Conservation (phyloP, 1,284 basidiomycete species). For the Vanrija pseudolonga region DNA sequence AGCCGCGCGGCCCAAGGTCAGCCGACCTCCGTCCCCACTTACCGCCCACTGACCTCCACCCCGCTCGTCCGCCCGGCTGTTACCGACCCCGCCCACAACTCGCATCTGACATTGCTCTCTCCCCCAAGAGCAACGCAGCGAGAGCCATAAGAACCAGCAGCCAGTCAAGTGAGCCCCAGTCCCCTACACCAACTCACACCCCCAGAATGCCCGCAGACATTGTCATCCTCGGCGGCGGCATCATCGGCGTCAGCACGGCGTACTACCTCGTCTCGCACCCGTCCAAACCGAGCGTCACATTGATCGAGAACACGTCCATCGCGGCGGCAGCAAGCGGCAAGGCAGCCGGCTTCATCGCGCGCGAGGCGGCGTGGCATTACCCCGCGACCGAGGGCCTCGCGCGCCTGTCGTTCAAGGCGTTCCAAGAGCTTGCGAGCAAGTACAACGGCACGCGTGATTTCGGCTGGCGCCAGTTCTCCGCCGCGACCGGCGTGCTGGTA, state of each 20-base stretch:
- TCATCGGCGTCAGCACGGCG: constrained; percentile 79
- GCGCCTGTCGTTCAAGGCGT: constrained; percentile 68
- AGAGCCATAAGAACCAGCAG: too few species aligned
- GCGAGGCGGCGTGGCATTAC: constrained; percentile 57
- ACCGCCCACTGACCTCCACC: too few species aligned
- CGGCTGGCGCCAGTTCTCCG: constrained; percentile 55
- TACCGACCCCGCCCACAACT: too few species aligned
- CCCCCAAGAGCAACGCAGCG: too few species aligned
- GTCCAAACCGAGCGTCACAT: constrained; percentile 28
- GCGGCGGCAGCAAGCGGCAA: constrained; percentile 66
- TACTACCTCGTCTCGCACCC: constrained; percentile 25
- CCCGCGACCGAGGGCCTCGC: constrained; percentile 55
- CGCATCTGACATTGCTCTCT: too few species aligned
- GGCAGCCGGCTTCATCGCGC: constrained; percentile 78
- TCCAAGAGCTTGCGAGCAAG: constrained; percentile 66
- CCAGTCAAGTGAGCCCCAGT: too few species aligned
- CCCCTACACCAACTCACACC: not conserved
- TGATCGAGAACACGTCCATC: constrained; percentile 59
- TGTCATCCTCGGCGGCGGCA: constrained; percentile 56
- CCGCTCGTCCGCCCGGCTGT: too few species aligned
- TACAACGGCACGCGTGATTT: constrained; percentile 65
- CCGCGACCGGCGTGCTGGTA: constrained; percentile 9
- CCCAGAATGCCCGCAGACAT: constrained; percentile 10
- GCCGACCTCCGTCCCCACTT: too few species aligned
- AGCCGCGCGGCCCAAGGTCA: too few species aligned